phyloP scores from a whole-genome alignment of 306 rosid species.

The Phaseolus lunatus region DNA sequence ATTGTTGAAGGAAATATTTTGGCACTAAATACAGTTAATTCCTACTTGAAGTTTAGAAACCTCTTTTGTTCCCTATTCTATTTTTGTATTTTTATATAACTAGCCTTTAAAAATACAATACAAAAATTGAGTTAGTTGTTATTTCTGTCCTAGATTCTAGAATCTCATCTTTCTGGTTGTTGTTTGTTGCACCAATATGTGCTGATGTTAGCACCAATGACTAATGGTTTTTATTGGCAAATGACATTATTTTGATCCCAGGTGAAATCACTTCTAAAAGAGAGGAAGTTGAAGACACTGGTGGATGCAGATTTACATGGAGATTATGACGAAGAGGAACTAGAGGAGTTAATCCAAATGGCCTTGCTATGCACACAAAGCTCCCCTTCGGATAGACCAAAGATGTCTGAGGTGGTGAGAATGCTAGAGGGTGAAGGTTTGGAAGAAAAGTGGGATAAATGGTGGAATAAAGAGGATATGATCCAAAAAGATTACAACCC shows the following conservation, averaged over 20 bases:
- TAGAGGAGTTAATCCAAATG: conserved; percentile 82
- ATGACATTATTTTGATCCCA: conserved; percentile 43
- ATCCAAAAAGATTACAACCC: conserved; percentile 59
- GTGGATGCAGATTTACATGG: conserved; percentile 77
- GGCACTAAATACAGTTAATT: not conserved
- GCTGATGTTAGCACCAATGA: not conserved
- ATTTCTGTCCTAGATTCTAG: not conserved
- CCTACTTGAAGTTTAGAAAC: not conserved
- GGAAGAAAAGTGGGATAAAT: conserved; percentile 85
- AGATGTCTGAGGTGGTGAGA: conserved; percentile 90
- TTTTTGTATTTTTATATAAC: not conserved
- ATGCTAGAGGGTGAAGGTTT: conserved; percentile 96
- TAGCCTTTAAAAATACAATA: conserved; percentile 1
- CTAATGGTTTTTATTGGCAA: conserved; percentile 9
- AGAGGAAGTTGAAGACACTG: conserved; percentile 68
- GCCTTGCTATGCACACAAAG: conserved; percentile 89
- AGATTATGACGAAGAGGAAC: conserved; percentile 58
- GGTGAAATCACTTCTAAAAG: conserved; percentile 82
- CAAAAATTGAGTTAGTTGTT: conserved; percentile 13
- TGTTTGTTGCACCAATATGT: not conserved
- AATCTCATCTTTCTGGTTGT: conserved; percentile 12
- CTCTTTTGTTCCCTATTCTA: conserved; percentile 1
- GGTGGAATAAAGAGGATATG: conserved; percentile 76
- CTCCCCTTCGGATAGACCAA: conserved; percentile 75
- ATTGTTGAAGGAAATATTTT: not conserved